Base-by-base conservation (phyloP, 108 stramenopile genomes). In the Mediolabrus comicus region DNA sequence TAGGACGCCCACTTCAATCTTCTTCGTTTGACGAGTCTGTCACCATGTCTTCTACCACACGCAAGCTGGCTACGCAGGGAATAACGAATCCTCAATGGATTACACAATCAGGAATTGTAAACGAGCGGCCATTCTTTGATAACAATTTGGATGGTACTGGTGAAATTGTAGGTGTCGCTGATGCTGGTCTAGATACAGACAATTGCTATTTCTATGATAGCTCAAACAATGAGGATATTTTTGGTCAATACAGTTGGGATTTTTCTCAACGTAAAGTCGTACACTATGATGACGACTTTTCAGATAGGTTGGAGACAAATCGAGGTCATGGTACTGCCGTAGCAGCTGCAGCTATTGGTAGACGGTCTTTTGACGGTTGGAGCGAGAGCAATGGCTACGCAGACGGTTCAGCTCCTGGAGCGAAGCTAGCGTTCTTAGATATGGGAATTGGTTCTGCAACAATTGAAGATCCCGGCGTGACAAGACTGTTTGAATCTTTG, bases 121-220 rank as follows among this genome's bases (percentile, higher is more conserved):
- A 79, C 24, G 26, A 62, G 4, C 58, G 61, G 19, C 83, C 80
- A 19, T 86, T 86, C 53, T 73, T 67, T 41, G 66, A 74, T 28
- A 30, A 51, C 10, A 70, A 73, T 5, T 69, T 86, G 28, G 77
- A 76, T 54, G 85, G 85, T n/a, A 51, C 25, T 22, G 83, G 81
- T 2, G 83, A 83, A 74, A 51, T 81, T 22, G 83, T 86, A 10
- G 74, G 71, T 13, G 58, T 83, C 12, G 68, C 75, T 14, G 85
- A 86, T 54, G 80, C 76, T 29, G 85, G 85, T 1, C 55, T 82
- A 1, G 81, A 83, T 64, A 64, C 54, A 25, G 71, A 84, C 58
- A 79, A 84, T 53, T 80, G 75, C 39, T 86, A 84, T 77, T 81
- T 86, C 59, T 65, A 71, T 24, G 82, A 86, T 59, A 49, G 66